Evolutionary conservation across 2,329 filamentous ascomycete species (phyloP), one percentile per base, ranked within the genome.

Genomic region (Plectosphaerella sp.): DNA sequence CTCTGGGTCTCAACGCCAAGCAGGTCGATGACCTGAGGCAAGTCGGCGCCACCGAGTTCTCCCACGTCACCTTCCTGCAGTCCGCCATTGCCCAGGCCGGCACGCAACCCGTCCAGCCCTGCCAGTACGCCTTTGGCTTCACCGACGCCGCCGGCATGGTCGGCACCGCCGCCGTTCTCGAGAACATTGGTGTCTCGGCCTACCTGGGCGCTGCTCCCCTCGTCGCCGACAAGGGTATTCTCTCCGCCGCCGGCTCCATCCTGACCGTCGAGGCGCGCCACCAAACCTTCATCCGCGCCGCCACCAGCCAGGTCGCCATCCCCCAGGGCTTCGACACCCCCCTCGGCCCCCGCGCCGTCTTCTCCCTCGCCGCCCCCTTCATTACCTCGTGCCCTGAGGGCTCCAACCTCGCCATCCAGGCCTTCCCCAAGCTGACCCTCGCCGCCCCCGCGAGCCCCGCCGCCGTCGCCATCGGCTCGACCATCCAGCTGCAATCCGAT

Each of bases 191-290:
- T 67, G 79, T 90, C 33, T 87, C 84, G n/a, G 87, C 87, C 57
- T 87, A 85, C 69, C 80, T 90, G 14, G 87, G 87, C 54, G 87
- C 85, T 24, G 86, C 86, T 14, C 82, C 85, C 5, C 74, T 89
- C 33, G 68, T 91, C 56, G 75, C 79, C 45, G 75, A 77, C 51
- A 72, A 76, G 48, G 74, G 73, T 48, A 80, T 89, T 56, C 81
- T 91, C 48, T 74, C 78, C 54, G 81, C 83, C 18, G 87, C 88
- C 3, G 87, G 78, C 10, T 82, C 82, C 48, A 91, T 91, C 65
- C 78, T 89, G 45, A 88, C 86, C 22, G 79, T 89, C 54, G 88
- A 91, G 71, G 78, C 86, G 25, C 80, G 88, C 53, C 88, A 91
- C 71, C 85, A 89, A 70, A 85, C 84, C 55, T 84, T 88, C 68